phyloP scores from a whole-genome alignment of 2,329 filamentous ascomycete species.

The Aspergillus sp. region DNA sequence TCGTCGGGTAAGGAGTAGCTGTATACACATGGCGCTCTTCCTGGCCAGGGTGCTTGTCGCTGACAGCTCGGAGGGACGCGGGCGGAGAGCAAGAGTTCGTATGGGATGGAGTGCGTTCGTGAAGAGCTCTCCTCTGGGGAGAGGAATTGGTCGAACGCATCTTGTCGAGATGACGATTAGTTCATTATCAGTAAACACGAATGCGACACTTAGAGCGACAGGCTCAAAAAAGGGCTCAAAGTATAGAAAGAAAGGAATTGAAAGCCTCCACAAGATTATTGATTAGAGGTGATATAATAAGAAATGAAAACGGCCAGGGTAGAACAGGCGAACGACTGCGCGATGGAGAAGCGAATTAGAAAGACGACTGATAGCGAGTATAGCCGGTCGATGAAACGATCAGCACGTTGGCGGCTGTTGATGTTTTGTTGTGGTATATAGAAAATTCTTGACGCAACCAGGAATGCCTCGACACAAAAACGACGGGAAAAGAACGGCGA shows the following conservation, averaged over 20 bases:
- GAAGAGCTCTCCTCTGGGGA: slow-evolving; percentile 48
- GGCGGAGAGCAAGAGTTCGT: slow-evolving; percentile 47
- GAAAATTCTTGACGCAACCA: slow-evolving; percentile 31
- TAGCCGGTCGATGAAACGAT: slow-evolving; percentile 17
- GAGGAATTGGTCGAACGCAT: slow-evolving; percentile 41
- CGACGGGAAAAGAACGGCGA: slow-evolving; percentile 27
- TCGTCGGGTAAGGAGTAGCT: slow-evolving; percentile 52
- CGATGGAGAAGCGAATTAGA: neutral
- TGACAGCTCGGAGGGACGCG: slow-evolving; percentile 44
- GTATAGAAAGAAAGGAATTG: slow-evolving; percentile 8
- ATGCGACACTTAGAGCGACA: slow-evolving; percentile 8
- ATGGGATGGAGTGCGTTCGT: slow-evolving; percentile 52
- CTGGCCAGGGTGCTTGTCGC: slow-evolving; percentile 32
- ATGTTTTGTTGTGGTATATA: slow-evolving; percentile 31
- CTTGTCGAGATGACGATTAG: slow-evolving; percentile 32
- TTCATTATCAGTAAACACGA: slow-evolving; percentile 34
- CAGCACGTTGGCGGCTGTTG: slow-evolving; percentile 15
- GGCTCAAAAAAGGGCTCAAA: slow-evolving; percentile 9
- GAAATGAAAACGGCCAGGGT: slow-evolving; percentile 15
- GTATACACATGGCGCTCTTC: slow-evolving; percentile 47
- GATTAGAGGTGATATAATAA: slow-evolving; percentile 18
- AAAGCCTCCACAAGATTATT: slow-evolving; percentile 16
- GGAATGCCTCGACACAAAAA: slow-evolving; percentile 34
- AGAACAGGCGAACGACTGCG: slow-evolving; percentile 16
- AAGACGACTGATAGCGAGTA: slow-evolving; percentile 5